Evolutionary conservation across 305 asterid species (phyloP).

Genomic region (Solanum aculeatissimum): DNA sequence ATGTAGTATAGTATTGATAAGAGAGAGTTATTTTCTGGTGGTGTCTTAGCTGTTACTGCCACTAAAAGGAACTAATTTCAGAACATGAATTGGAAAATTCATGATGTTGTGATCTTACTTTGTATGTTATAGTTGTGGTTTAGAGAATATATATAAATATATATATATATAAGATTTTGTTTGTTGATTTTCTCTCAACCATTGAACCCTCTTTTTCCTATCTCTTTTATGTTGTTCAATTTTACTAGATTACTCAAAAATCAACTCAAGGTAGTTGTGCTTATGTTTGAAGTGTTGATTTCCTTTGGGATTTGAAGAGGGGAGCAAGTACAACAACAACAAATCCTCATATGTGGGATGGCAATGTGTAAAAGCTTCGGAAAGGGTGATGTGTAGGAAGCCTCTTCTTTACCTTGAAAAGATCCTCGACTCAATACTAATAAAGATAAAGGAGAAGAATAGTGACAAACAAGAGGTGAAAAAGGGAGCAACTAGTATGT

Average conservation of each 20-base stretch:
- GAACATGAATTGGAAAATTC: conserved; percentile 14
- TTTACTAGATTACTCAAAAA: neutral
- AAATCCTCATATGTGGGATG: neutral
- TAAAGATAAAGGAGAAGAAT: neutral
- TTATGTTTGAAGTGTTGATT: neutral
- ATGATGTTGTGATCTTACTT: conserved; percentile 8
- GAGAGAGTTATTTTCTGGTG: neutral
- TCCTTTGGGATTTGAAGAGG: neutral
- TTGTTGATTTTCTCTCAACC: neutral
- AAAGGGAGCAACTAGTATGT: neutral
- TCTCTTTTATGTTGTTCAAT: neutral
- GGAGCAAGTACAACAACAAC: neutral
- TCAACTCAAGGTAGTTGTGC: neutral
- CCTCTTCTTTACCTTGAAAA: no score
- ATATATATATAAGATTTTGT: conserved; percentile 2
- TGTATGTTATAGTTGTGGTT: conserved; percentile 11
- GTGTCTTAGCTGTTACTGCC: neutral
- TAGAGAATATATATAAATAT: conserved; percentile 1
- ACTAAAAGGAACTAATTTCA: conserved; percentile 5
- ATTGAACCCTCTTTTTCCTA: neutral
- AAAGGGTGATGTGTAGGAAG: neutral
- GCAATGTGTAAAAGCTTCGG: no score
- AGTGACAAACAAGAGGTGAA: neutral
- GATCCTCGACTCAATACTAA: no score
- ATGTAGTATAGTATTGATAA: neutral